Conservation (phyloP, 1,284 basidiomycete species). For the Naganishia albida region DNA sequence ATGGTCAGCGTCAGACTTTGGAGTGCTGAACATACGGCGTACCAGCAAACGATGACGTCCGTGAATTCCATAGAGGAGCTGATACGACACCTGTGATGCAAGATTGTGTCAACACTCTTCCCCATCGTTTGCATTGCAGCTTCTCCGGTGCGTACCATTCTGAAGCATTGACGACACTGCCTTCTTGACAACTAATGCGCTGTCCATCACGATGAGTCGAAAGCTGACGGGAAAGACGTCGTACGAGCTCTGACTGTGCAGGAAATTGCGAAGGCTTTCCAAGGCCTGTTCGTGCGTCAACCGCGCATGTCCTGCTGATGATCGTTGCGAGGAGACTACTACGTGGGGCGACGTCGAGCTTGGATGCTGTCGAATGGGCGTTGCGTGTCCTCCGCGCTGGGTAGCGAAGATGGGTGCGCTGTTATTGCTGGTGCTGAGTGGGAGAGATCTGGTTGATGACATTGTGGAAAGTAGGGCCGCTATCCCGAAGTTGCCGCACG, state of each 20-base stretch:
- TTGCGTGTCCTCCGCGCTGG: not conserved
- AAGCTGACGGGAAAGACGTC: conserved; percentile 96
- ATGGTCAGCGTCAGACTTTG: conserved; percentile 1
- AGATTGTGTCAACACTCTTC: no score
- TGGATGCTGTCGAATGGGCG: not conserved
- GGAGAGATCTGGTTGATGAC: conserved; percentile 19
- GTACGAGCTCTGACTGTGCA: conserved; percentile 83
- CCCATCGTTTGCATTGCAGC: no score
- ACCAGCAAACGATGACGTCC: conserved; percentile 76
- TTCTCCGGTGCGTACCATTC: conserved; percentile 64
- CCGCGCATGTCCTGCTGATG: conserved; percentile 14
- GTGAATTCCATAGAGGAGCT: conserved; percentile 97
- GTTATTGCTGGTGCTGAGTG: not conserved
- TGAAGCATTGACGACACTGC: conserved; percentile 83
- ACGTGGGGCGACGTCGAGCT: not conserved
- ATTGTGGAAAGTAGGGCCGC: not conserved
- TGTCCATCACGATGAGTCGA: conserved; percentile 93
- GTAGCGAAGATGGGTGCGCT: conserved; percentile 13
- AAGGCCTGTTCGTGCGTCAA: conserved; percentile 70
- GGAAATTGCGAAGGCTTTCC: conserved; percentile 73
- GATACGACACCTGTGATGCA: conserved; percentile 80
- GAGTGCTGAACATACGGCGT: conserved; percentile 32
- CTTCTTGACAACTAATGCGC: conserved; percentile 88
- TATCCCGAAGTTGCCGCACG: no score
- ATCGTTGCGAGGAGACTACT: conserved; percentile 2